Conservation (phyloP, 768 basidiomycete species). For the Leucocoprinus birnbaumii region DNA sequence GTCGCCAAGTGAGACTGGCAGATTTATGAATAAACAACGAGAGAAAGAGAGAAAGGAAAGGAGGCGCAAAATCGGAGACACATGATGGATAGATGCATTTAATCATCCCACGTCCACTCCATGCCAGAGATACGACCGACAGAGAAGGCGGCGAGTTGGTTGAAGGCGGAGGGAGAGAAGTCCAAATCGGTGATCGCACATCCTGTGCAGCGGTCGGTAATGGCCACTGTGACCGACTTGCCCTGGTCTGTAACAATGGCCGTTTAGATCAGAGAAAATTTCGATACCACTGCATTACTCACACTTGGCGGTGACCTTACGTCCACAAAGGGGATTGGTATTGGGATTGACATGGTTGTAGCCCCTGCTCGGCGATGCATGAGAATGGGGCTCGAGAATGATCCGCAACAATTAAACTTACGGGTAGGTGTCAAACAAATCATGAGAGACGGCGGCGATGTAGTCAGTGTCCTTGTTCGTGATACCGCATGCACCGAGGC, state of each 20-base stretch:
- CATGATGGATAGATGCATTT: conserved; percentile 32
- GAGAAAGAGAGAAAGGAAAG: conserved; percentile 10
- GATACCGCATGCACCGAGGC: conserved; percentile 64
- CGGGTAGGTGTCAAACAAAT: conserved; percentile 60
- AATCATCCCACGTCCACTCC: conserved; percentile 33
- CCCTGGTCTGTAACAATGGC: conserved; percentile 44
- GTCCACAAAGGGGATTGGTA: conserved; percentile 68
- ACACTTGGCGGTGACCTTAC: conserved; percentile 47
- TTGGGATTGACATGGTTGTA: conserved; percentile 66
- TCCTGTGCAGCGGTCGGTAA: conserved; percentile 63
- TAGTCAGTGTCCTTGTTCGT: conserved; percentile 46
- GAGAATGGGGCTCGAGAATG: neutral
- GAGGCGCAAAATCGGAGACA: conserved; percentile 8
- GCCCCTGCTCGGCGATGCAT: conserved; percentile 33
- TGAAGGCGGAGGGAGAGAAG: conserved; percentile 60
- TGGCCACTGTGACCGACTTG: conserved; percentile 40
- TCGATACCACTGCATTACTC: conserved; percentile 20
- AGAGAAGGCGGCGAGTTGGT: conserved; percentile 33
- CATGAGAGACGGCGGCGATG: conserved; percentile 57
- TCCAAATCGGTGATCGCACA: conserved; percentile 56
- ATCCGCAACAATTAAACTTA: no score
- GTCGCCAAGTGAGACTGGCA: conserved; percentile 19
- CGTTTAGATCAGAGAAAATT: conserved; percentile 1
- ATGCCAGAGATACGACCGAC: conserved; percentile 52
- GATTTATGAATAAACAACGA: conserved; percentile 9